Conservation (phyloP, 179 eudicot genomes). For the Corrigiola litoralis region DNA sequence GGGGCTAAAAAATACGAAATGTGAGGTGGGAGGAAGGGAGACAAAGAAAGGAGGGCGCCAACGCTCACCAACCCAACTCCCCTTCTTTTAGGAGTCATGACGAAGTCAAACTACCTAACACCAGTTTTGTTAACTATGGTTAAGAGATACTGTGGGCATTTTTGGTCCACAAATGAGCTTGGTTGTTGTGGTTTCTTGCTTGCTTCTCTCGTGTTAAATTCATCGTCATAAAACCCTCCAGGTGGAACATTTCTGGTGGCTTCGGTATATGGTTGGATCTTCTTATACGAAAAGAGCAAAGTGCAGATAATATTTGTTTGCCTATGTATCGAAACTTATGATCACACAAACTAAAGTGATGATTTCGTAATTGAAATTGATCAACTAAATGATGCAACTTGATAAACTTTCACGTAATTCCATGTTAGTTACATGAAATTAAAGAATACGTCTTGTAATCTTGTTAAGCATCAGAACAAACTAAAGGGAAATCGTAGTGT, state of each 20-base stretch:
- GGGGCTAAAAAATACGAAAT: too few relatives aligned
- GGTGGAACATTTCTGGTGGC: background rate
- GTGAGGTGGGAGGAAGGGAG: background rate
- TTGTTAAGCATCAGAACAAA: too few relatives aligned
- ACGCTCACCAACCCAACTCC: slow-evolving; percentile 35
- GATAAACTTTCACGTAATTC: too few relatives aligned
- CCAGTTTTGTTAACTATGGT: slow-evolving; percentile 21
- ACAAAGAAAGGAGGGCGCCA: slow-evolving; percentile 22
- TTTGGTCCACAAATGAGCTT: slow-evolving; percentile 16
- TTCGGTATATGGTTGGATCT: background rate
- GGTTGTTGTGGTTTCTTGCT: background rate
- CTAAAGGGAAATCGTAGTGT: too few relatives aligned
- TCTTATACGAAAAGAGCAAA: too few relatives aligned
- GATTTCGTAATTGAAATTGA: too few relatives aligned
- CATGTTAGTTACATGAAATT: too few relatives aligned
- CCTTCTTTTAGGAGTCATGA: background rate
- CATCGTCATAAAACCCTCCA: background rate
- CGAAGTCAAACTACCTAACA: slow-evolving; percentile 28
- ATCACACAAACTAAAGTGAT: too few relatives aligned
- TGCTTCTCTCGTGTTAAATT: background rate
- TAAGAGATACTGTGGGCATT: slow-evolving; percentile 9
- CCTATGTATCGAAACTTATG: too few relatives aligned
- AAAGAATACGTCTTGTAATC: too few relatives aligned
- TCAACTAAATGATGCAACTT: too few relatives aligned
- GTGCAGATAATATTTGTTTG: too few relatives aligned